These are phyloP conservation scores for Sclerotinia sclerotiorum DNA, from an alignment of 2,329 filamentous ascomycete genomes.

Conservation along the genomic window DNA sequence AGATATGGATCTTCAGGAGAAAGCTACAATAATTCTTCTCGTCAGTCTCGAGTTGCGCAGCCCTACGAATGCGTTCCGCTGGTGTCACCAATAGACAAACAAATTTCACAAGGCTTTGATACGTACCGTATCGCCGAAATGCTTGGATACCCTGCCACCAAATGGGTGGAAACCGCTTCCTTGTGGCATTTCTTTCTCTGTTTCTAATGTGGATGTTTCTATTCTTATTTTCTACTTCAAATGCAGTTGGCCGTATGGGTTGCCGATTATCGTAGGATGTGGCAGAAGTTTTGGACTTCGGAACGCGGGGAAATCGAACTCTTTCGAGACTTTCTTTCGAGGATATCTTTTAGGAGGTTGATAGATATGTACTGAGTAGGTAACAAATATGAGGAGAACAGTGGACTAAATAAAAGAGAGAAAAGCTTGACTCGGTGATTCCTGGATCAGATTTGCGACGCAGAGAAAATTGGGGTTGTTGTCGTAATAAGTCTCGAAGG, in stretches of 20 bases:
- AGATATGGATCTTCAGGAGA: conserved; percentile 67
- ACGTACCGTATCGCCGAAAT: conserved; percentile 51
- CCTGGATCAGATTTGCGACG: not conserved
- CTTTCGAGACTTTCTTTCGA: conserved; percentile 7
- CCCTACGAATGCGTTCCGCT: not conserved
- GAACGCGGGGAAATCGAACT: conserved; percentile 16
- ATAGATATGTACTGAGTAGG: not conserved
- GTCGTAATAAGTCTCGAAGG: not conserved
- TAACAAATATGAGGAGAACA: not conserved
- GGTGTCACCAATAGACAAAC: conserved; percentile 3
- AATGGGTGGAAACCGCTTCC: conserved; percentile 53
- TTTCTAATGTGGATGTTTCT: not conserved
- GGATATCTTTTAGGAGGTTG: not conserved
- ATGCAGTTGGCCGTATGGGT: not conserved
- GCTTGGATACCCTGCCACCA: conserved; percentile 50
- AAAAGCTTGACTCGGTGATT: not conserved
- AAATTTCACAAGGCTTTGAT: conserved; percentile 1
- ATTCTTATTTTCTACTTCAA: not conserved
- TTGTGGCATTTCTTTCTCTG: conserved; percentile 13
- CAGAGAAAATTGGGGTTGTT: not conserved
- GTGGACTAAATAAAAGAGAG: not conserved
- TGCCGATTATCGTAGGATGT: not conserved
- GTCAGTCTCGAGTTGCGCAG: not conserved
- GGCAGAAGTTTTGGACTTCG: conserved; percentile 10
- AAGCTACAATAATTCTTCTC: conserved; percentile 41